Evolutionary conservation across 495 filamentous ascomycete species (phyloP), one percentile per base, ranked within the genome.

Genomic region (Aspergillus sparsus): DNA sequence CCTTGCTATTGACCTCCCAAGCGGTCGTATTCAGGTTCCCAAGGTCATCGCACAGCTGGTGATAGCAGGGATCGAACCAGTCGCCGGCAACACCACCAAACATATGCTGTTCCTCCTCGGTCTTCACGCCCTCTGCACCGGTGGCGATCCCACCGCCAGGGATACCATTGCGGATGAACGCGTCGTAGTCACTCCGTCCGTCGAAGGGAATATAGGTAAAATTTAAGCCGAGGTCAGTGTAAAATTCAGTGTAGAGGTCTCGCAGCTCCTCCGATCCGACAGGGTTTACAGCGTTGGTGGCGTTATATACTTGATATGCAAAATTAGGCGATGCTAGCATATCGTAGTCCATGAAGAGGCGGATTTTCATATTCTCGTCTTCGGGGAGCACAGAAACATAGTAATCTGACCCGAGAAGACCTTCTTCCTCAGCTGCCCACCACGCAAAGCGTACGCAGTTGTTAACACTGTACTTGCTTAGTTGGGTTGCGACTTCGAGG

Each of bases 281-380:
- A 2, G 87, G 86, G 37, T 86, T 87, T 9, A 77, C 76, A 7
- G 79, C 59, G 71, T 85, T 85, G 69, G 83, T 89, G 21, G 80
- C 68, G 66, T 90, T 88, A 69, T 88, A 89, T 68, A 89, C 80
- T 61, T 79, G 82, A 64, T 84, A 81, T 16, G 82, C 74, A 65
- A 81, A 89, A 74, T 89, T 89, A 41, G 87, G 87, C 31, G 77
- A 82, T 16, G 83, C 87, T 52, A 89, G 84, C 87, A 89, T 90
- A 72, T 90, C 87, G 63, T 88, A 88, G 73, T 90, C 87, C 69
- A 89, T 84, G 68, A 89, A 88, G 9, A 87, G 79, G 1, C 82
- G 74, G 57, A 89, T 81, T 69, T 84, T 83, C 46, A 70, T 68
- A 21, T 82, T 73, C 57, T 83, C 83, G 44, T 76, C 77, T 5